Percentiles rank a stretch among this genome's conserved stretches.
These are phyloP conservation scores for Fusarium algeriense DNA, from an alignment of 2,329 filamentous ascomycete species.

Conservation along the genomic window DNA sequence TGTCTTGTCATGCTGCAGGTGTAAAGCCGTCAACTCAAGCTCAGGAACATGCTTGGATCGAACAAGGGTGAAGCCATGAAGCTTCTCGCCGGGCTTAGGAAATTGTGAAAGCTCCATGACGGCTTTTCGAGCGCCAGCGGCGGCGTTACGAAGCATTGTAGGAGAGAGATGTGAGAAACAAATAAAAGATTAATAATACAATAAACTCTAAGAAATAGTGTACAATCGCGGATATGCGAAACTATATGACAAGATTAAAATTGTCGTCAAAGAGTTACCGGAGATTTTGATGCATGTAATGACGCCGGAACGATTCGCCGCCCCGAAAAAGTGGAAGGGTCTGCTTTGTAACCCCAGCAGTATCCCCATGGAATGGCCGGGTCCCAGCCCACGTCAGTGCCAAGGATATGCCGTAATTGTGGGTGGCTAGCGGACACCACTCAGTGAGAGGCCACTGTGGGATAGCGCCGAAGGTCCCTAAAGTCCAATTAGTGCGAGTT, in stretches of 20 bases:
- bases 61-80: constrained; percentile 93
- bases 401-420: constrained; percentile 42
- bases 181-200: constrained; percentile 39
- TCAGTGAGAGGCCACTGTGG: constrained; percentile 32
- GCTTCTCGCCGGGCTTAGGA: constrained; percentile 83
- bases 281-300: constrained; percentile 47
- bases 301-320: constrained; percentile 37
- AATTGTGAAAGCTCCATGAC: constrained; percentile 82
- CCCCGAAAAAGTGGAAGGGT: constrained; percentile 37
- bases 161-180: not conserved
- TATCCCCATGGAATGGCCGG: constrained; percentile 14
- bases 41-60: constrained; percentile 93
- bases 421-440: constrained; percentile 24
- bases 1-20: constrained; percentile 93
- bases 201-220: constrained; percentile 20
- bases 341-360: constrained; percentile 34
- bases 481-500: constrained; percentile 18
- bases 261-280: constrained; percentile 28
- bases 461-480: constrained; percentile 18
- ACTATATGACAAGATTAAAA: constrained; percentile 13
- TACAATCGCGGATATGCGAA: constrained; percentile 25
- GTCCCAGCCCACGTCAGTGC: constrained; percentile 39
- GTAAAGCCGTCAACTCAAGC: constrained; percentile 89
- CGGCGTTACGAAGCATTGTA: constrained; percentile 66
- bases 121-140: constrained; percentile 68